Percentiles rank a stretch among this genome's conserved stretches.
These are phyloP conservation scores for Kuraishia ogatae DNA, from an alignment of 805 yeast genomes.

Conservation along the genomic window DNA sequence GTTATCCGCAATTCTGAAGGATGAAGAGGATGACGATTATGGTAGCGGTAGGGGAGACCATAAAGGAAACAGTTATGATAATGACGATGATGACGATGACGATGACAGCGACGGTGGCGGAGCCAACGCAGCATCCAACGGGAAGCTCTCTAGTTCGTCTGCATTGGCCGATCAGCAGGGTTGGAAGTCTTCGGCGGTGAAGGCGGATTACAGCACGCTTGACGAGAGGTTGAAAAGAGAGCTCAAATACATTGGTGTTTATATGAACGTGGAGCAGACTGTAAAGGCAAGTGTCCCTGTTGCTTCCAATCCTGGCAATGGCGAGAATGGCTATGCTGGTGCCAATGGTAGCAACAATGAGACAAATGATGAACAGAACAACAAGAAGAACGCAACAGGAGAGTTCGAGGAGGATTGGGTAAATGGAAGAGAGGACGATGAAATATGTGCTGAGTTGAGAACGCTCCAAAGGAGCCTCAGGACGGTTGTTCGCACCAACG, in stretches of 20 bases:
- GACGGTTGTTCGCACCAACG: slow-evolving; percentile 52
- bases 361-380: slow-evolving; percentile 8
- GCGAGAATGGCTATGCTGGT: slow-evolving; percentile 12
- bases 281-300: slow-evolving; percentile 16
- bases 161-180: slow-evolving; percentile 32
- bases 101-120: slow-evolving; percentile 9
- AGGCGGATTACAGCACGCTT: slow-evolving; percentile 64
- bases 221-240: slow-evolving; percentile 88
- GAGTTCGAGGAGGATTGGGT: slow-evolving; percentile 61
- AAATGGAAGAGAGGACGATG: slow-evolving; percentile 83
- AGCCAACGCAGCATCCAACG: slow-evolving; percentile 8
- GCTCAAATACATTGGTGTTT: slow-evolving; percentile 82
- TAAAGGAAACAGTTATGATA: slow-evolving; percentile 4
- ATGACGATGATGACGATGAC: slow-evolving; percentile 14
- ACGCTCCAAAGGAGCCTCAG: slow-evolving; percentile 59
- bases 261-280: slow-evolving; percentile 49
- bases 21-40: slow-evolving; percentile 17
- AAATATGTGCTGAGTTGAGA: slow-evolving; percentile 78
- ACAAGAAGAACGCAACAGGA: slow-evolving; percentile 10
- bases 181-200: slow-evolving; percentile 35
- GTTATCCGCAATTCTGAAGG: slow-evolving; percentile 66
- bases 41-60: slow-evolving; percentile 9
- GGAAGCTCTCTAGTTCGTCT: slow-evolving; percentile 11
- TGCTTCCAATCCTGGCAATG: background rate
- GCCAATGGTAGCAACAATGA: slow-evolving; percentile 8